These are phyloP conservation scores for Polyporus tsugae DNA, from an alignment of 1,284 basidiomycete species.

Conservation along the genomic window DNA sequence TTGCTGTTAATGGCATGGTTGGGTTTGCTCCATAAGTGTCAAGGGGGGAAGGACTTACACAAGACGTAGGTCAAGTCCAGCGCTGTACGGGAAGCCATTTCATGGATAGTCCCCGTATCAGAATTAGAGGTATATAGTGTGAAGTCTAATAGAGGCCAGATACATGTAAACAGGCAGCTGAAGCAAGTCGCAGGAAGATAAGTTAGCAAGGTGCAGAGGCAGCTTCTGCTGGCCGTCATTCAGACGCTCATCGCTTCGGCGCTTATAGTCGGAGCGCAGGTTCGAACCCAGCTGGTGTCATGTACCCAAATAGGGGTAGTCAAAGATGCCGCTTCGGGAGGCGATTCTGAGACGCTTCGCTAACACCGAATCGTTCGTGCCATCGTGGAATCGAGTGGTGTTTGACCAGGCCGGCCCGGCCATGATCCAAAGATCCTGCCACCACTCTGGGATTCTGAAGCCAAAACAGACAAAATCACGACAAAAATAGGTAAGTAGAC, in stretches of 20 bases:
- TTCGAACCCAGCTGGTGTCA: not conserved
- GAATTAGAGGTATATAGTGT: not conserved
- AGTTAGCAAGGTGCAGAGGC: not conserved
- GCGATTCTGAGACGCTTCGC: too few species aligned
- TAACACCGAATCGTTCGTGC: too few species aligned
- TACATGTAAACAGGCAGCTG: not conserved
- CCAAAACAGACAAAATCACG: too few species aligned
- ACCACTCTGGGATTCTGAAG: too few species aligned
- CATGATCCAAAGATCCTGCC: too few species aligned
- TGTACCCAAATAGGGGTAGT: too few species aligned
- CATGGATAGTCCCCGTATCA: not conserved
- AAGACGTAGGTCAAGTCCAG: conserved; percentile 75
- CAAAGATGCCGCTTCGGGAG: too few species aligned
- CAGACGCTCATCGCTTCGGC: not conserved
- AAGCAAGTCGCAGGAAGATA: not conserved
- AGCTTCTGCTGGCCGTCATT: too few species aligned
- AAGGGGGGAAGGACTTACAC: conserved; percentile 52
- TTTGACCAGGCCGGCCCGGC: too few species aligned
- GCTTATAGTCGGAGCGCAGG: not conserved
- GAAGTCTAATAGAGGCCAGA: not conserved
- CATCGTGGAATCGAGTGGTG: too few species aligned
- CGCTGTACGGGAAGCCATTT: conserved; percentile 28
- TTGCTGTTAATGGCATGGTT: conserved; percentile 26
- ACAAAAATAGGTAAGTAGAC: too few species aligned
- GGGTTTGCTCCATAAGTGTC: not conserved